Evolutionary conservation across 1,139 yeast species (phyloP).

Genomic region (Pneumocystis canis): DNA sequence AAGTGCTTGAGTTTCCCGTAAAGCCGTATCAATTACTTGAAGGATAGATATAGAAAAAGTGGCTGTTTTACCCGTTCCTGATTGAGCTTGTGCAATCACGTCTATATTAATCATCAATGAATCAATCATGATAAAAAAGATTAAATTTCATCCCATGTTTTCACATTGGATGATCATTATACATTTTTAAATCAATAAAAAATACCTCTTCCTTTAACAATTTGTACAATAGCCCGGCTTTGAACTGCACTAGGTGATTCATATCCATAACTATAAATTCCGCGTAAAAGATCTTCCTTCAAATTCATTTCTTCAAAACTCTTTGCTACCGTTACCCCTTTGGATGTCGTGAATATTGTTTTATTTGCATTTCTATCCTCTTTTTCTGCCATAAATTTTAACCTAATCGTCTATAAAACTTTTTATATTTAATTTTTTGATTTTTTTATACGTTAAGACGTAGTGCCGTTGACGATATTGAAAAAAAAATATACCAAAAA

Average conservation of each 20-base stretch:
- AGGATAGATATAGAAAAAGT: slow-evolving; percentile 94
- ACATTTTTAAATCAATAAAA: neutral
- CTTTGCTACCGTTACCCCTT: slow-evolving; percentile 27
- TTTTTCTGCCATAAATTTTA: neutral
- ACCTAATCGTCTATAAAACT: too few relatives aligned
- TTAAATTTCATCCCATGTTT: neutral
- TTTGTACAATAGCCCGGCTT: slow-evolving; percentile 94
- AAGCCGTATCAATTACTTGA: slow-evolving; percentile 46
- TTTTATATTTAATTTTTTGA: neutral
- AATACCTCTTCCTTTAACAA: slow-evolving; percentile 61
- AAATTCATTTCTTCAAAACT: slow-evolving; percentile 14
- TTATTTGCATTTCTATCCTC: slow-evolving; percentile 68
- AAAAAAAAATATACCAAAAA: neutral
- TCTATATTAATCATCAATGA: slow-evolving; percentile 29
- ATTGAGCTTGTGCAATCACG: slow-evolving; percentile 97
- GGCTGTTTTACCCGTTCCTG: slow-evolving; percentile 99
- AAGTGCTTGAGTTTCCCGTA: slow-evolving; percentile 60
- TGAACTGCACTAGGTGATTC: slow-evolving; percentile 96
- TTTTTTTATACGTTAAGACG: neutral
- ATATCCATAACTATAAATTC: slow-evolving; percentile 94
- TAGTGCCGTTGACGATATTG: neutral
- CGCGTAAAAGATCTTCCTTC: slow-evolving; percentile 30
- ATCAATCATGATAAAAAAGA: neutral
- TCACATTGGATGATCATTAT: too few relatives aligned
- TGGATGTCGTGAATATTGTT: slow-evolving; percentile 78